Conservation (phyloP, 176 grass and related monocot genomes). For the Puya raimondii region DNA sequence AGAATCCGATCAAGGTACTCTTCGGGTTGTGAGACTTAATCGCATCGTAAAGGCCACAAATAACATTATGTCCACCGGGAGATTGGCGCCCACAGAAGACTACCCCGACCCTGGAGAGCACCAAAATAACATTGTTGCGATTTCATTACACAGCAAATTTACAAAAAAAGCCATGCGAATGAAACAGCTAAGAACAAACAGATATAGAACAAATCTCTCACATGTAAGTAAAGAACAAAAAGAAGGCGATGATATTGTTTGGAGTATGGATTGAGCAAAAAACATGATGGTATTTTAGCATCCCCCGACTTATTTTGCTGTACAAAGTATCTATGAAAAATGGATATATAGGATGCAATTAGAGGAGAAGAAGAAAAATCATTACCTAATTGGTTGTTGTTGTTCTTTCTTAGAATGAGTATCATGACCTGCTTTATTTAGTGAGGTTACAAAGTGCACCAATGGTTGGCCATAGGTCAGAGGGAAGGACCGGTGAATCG, state of each 20-base stretch:
- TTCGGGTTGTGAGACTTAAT: conserved; percentile 24
- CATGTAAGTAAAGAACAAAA: no score
- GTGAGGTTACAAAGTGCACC: conserved; percentile 3
- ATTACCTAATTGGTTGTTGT: not conserved
- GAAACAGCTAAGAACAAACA: no score
- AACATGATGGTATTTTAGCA: no score
- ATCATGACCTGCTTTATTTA: not conserved
- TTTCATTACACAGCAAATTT: no score
- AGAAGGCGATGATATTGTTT: no score
- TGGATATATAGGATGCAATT: not conserved
- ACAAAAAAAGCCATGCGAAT: no score
- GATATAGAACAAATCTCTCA: no score
- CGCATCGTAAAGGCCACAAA: conserved; percentile 37
- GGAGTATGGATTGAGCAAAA: no score
- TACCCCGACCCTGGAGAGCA: conserved; percentile 27
- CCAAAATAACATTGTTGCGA: not conserved
- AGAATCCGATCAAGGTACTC: conserved; percentile 30
- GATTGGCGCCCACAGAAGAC: conserved; percentile 47
- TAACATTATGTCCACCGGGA: conserved; percentile 36
- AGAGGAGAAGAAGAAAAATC: not conserved
- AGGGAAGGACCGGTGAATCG: conserved; percentile 2
- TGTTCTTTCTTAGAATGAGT: not conserved
- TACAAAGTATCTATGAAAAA: not conserved
- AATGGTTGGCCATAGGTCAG: conserved; percentile 3
- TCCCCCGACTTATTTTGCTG: no score